phyloP scores from a whole-genome alignment of 2,329 filamentous ascomycete genomes.

The Cladorrhinum sp. region DNA sequence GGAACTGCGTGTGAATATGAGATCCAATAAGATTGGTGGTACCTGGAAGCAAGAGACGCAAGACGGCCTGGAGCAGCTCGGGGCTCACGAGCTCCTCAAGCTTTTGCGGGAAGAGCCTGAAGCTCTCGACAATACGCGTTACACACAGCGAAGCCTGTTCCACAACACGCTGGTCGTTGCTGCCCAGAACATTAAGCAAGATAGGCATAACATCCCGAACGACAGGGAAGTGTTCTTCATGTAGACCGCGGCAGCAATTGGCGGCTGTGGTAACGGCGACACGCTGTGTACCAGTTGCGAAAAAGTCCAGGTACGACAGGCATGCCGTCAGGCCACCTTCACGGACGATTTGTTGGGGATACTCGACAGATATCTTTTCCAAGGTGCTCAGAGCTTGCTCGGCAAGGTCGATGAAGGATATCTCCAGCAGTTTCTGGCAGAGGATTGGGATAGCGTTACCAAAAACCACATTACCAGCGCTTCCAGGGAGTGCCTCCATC shows the following conservation, averaged over 20 bases:
- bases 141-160: constrained; percentile 96
- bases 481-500: constrained; percentile 93
- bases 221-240: constrained; percentile 86
- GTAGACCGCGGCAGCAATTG: constrained; percentile 96
- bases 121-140: constrained; percentile 93
- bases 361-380: constrained; percentile 96
- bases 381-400: constrained; percentile 95
- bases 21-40: constrained; percentile 93
- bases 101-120: constrained; percentile 82
- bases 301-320: constrained; percentile 93
- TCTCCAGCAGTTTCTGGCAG: constrained; percentile 92
- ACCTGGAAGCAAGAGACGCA: constrained; percentile 85
- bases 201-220: constrained; percentile 97
- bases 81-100: constrained; percentile 90
- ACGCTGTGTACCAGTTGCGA: constrained; percentile 92
- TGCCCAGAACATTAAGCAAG: constrained; percentile 81
- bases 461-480: constrained; percentile 93
- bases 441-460: constrained; percentile 93
- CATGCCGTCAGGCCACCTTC: constrained; percentile 96
- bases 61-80: constrained; percentile 77
- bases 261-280: constrained; percentile 96
- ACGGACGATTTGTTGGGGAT: constrained; percentile 89
- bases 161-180: constrained; percentile 93
- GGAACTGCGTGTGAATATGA: constrained; percentile 93
- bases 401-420: constrained; percentile 94